A percentile compares a stretch with the other conserved stretches of the same genome.
Evolutionary conservation across 2,329 filamentous ascomycete species (phyloP).

Genomic region (Botrytis byssoidea): DNA sequence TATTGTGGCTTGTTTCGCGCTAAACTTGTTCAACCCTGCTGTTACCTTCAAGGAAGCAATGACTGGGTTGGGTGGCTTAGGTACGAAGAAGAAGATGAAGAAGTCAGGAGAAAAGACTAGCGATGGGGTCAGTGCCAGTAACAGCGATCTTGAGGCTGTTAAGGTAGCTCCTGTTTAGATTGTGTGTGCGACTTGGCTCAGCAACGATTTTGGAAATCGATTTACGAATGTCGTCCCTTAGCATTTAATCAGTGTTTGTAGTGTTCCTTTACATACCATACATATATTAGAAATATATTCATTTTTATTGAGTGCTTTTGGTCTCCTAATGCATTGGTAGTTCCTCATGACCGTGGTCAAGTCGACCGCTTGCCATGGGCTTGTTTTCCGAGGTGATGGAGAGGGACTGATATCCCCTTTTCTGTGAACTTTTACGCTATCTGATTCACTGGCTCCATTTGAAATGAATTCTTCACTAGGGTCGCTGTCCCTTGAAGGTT

Average conservation of each 20-base stretch:
- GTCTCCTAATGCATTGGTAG: too few relatives aligned
- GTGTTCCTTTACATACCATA: background rate
- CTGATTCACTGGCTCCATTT: background rate
- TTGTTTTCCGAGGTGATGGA: background rate
- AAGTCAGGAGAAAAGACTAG: slow-evolving; percentile 4
- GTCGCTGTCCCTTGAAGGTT: background rate
- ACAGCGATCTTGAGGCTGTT: slow-evolving; percentile 17
- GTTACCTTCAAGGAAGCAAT: slow-evolving; percentile 25
- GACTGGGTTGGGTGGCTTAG: slow-evolving; percentile 23
- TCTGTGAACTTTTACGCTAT: background rate
- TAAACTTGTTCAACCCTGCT: slow-evolving; percentile 44
- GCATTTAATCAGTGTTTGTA: background rate
- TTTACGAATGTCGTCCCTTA: background rate
- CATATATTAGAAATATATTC: background rate
- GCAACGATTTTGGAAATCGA: background rate
- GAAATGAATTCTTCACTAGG: background rate
- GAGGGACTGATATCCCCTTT: too few relatives aligned
- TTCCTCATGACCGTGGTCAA: background rate
- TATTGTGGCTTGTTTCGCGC: slow-evolving; percentile 28
- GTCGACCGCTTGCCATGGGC: background rate
- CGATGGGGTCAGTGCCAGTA: slow-evolving; percentile 14
- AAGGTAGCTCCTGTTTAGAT: slow-evolving; percentile 9
- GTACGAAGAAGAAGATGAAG: slow-evolving; percentile 22
- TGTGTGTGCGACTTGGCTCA: background rate
- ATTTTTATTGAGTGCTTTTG: background rate